Base-by-base conservation (phyloP, 2,329 filamentous ascomycete genomes). In the Aschersonia sp. region DNA sequence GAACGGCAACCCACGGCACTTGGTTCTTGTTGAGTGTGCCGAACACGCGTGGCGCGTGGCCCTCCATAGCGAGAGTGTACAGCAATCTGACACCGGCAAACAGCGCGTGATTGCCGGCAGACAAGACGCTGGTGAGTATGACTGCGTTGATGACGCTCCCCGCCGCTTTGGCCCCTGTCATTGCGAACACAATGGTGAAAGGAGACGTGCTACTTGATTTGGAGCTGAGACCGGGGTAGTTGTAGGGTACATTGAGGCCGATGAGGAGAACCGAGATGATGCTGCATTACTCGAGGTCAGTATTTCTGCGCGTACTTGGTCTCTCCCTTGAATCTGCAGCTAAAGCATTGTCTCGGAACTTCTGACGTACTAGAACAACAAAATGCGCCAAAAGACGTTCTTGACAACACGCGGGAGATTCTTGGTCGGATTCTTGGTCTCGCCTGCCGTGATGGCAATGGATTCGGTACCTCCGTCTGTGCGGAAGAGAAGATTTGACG, bases 391-490 rank as follows among this genome's bases (percentile, higher is more conserved):
- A 56, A 82, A 81, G 40, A 81, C 77, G 48, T 82, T 82, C 53
- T 77, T 77, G 44, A 83, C 75, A 3, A 82, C 80, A 3, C 71
- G 70, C 1, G 80, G 80, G 35, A 84, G 64, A 48, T 72, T 81
- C 52, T 70, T 72, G 20, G 74, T 69, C 0, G 80, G 80, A 53
- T 82, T 70, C 53, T 74, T 77, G 2, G 80, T 82, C 59, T 84
- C 80, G 43, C 79, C 79, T 1, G 79, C 79, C 0, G 80, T 82
- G 49, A 83, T 78, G 46, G 77, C 78, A 45, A 83, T 80, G 35
- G 73, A 77, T 59, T 82, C 79, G 2, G 77, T 81, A 47, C 78
- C 80, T 35, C 62, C 61, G 35, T 64, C 61, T 64, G 29, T 38
- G 12, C 30, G 32, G 9, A 29, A 28, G 40, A 20, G 40, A 20